Evolutionary conservation across 257 asterid genomes (phyloP), one percentile per base, ranked within the genome.

Genomic region (Rehmannia glutinosa): DNA sequence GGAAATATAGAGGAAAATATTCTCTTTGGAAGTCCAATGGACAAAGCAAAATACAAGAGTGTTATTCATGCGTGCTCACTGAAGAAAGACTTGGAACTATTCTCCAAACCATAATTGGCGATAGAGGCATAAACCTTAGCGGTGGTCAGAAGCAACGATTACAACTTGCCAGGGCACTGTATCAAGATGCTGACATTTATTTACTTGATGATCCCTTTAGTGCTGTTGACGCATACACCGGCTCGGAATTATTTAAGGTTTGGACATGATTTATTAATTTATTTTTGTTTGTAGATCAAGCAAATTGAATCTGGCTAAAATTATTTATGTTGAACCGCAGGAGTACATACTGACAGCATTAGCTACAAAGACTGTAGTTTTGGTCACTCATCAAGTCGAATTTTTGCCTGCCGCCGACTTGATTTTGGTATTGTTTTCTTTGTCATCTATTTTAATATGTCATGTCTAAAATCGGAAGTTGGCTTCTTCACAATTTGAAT

Each of bases 111-210:
- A 87, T 90, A 67, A 90, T 90, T 72, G 97, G 97, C 64, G 97
- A 90, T 66, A 78, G 97, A 76, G 97, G 97, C 71, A 90, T 90
- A 77, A 90, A 90, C 79, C 90, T 90, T 27, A 90, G 97, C 74
- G 97, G 97, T 53, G 97, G 97, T 54, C 97, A 90, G 76, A 90
- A 90, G 85, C 97, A 90, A 70, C 78, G 97, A 6, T 86, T 90
- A 73, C 97, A 90, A 71, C 96, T 90, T 67, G 97, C 97, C 64
- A 79, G 97, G 80, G 97, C 97, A 41, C 79, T 90, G 46, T 90
- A 90, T 76, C 97, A 90, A 78, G 93, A 90, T 45, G 97, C 97
- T 28, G 97, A 90, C 39, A 79, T 87, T 36, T 90, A 87, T 83
- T 82, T 90, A 68, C 91, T 90, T 3, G 97, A 90, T 57, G 97